Conservation (phyloP, 1,139 yeast species). For the Magnusiomyces suaveolens region DNA sequence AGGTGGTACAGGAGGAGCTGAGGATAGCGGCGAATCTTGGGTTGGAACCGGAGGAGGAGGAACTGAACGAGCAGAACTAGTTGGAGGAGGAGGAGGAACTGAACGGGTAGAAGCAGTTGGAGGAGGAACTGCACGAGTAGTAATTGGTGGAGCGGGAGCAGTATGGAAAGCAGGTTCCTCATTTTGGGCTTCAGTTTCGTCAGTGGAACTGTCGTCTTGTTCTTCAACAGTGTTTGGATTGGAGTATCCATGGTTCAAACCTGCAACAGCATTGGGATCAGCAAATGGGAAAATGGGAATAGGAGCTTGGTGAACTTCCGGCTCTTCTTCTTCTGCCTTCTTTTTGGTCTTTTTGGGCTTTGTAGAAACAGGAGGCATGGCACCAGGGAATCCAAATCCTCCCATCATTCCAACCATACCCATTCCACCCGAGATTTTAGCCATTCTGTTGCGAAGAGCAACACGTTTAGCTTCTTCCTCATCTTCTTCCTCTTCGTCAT, state of each 20-base stretch:
- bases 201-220: slow-evolving; percentile 4
- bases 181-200: slow-evolving; percentile 13
- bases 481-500: slow-evolving; percentile 45
- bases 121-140: slow-evolving; percentile 3
- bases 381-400: slow-evolving; percentile 22
- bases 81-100: background rate
- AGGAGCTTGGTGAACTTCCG: slow-evolving; percentile 26
- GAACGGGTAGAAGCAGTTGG: slow-evolving; percentile 3
- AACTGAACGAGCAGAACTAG: slow-evolving; percentile 6
- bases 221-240: background rate
- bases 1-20: slow-evolving; percentile 10
- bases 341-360: slow-evolving; percentile 15
- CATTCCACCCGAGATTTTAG: slow-evolving; percentile 84
- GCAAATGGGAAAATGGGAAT: slow-evolving; percentile 49
- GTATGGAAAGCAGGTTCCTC: slow-evolving; percentile 3
- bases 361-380: slow-evolving; percentile 7
- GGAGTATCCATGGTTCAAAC: slow-evolving; percentile 15
- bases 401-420: slow-evolving; percentile 51
- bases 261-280: slow-evolving; percentile 28
- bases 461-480: slow-evolving; percentile 74
- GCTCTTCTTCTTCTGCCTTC: slow-evolving; percentile 23
- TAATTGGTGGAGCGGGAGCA: slow-evolving; percentile 4
- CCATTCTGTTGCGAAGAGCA: slow-evolving; percentile 87
- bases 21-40: slow-evolving; percentile 12
- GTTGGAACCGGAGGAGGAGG: slow-evolving; percentile 9